phyloP scores from a whole-genome alignment of 768 basidiomycete species.

The Podaxis sp. region DNA sequence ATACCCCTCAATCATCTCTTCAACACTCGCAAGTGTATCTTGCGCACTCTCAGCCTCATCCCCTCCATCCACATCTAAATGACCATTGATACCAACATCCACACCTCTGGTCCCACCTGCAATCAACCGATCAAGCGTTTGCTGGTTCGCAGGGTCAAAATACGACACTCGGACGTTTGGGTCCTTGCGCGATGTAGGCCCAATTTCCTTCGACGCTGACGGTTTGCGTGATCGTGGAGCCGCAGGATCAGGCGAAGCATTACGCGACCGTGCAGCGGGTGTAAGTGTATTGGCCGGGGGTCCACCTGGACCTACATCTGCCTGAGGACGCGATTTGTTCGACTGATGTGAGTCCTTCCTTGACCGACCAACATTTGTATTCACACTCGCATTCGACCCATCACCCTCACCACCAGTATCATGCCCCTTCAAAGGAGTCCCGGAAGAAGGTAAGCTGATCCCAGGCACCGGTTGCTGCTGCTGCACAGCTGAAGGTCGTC shows the following conservation, averaged over 20 bases:
- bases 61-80: slow-evolving; percentile 51
- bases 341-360: slow-evolving; percentile 8
- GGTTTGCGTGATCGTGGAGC: slow-evolving; percentile 21
- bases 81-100: slow-evolving; percentile 21
- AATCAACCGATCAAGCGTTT: slow-evolving; percentile 65
- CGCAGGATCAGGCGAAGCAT: slow-evolving; percentile 15
- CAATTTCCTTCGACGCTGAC: slow-evolving; percentile 26
- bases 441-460: background rate
- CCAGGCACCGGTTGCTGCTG: slow-evolving; percentile 15
- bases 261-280: slow-evolving; percentile 21
- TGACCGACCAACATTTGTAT: background rate
- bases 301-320: background rate
- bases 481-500: slow-evolving; percentile 8
- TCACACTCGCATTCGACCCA: background rate
- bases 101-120: slow-evolving; percentile 26
- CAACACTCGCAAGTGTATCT: slow-evolving; percentile 85
- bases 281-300: slow-evolving; percentile 13
- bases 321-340: background rate
- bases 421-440: background rate
- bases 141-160: slow-evolving; percentile 78
- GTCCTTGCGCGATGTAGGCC: slow-evolving; percentile 41
- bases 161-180: slow-evolving; percentile 75
- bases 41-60: slow-evolving; percentile 61
- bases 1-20: slow-evolving; percentile 98
- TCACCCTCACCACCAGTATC: background rate